Conservation (phyloP, 2,329 filamentous ascomycete genomes). For the Thermoascus crustaceus region DNA sequence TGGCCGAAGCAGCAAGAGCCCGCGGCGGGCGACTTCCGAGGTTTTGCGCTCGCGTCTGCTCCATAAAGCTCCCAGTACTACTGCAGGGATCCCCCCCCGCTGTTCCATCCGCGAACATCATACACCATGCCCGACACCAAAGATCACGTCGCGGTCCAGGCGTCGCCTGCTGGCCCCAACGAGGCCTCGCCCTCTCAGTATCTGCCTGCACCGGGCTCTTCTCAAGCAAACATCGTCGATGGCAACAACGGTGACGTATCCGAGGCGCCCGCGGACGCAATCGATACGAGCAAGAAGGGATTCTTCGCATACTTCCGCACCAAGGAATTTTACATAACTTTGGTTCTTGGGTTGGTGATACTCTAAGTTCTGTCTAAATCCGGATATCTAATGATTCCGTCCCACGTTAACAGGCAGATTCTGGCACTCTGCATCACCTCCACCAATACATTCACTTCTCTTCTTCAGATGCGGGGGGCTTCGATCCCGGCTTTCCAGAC, state of each 20-base stretch:
- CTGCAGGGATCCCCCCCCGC: neutral
- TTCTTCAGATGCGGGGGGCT: conserved; percentile 60
- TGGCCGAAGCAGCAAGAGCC: neutral
- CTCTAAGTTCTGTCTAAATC: neutral
- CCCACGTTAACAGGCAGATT: conserved; percentile 50
- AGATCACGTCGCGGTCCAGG: conserved; percentile 17
- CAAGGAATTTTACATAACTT: conserved; percentile 77
- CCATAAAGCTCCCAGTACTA: conserved; percentile 38
- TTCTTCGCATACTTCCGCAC: conserved; percentile 68
- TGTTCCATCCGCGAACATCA: conserved; percentile 2
- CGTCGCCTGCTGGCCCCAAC: conserved; percentile 8
- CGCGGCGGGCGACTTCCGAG: conserved; percentile 47
- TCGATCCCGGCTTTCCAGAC: conserved; percentile 93
- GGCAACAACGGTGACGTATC: conserved; percentile 14
- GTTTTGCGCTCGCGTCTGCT: conserved; percentile 47
- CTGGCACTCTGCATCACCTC: conserved; percentile 83
- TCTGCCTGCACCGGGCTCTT: conserved; percentile 5
- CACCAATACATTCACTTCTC: conserved; percentile 80
- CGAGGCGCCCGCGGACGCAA: conserved; percentile 27
- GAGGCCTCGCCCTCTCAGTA: conserved; percentile 7
- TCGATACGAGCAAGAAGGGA: conserved; percentile 38
- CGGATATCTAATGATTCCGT: conserved; percentile 6
- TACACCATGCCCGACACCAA: conserved; percentile 21
- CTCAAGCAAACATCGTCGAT: neutral
- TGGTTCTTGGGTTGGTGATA: conserved; percentile 56